phyloP scores from a whole-genome alignment of 2,329 filamentous ascomycete species.

The Anthostomella pinea region DNA sequence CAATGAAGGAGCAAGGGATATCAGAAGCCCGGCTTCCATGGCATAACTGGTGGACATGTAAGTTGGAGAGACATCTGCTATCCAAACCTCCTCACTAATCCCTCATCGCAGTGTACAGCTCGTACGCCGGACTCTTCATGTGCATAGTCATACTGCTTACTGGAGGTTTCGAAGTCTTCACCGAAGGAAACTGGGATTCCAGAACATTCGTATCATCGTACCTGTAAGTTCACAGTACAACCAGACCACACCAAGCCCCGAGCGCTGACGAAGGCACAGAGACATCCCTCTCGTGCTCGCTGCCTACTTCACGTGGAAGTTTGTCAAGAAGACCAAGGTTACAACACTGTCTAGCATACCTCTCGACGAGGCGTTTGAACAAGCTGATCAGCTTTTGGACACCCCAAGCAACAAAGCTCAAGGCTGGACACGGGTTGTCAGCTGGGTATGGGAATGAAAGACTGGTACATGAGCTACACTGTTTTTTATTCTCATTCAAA shows the following conservation, averaged over 20 bases:
- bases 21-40: constrained; percentile 52
- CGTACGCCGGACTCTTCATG: constrained; percentile 58
- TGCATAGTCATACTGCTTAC: constrained; percentile 66
- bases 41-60: constrained; percentile 62
- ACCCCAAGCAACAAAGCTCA: constrained; percentile 16
- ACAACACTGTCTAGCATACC: constrained; percentile 50
- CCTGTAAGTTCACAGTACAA: constrained; percentile 44
- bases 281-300: constrained; percentile 57
- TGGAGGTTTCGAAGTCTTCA: constrained; percentile 64
- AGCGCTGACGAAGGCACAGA: constrained; percentile 33
- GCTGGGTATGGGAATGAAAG: constrained; percentile 21
- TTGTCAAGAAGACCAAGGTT: constrained; percentile 59
- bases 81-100: neutral
- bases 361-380: constrained; percentile 49
- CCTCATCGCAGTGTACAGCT: constrained; percentile 51
- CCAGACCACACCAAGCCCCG: too few relatives aligned
- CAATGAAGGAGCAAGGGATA: constrained; percentile 55
- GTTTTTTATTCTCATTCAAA: neutral
- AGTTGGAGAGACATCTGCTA: constrained; percentile 23
- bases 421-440: constrained; percentile 6
- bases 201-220: constrained; percentile 60
- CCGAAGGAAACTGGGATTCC: constrained; percentile 55
- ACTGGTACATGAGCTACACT: constrained; percentile 33
- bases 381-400: constrained; percentile 37
- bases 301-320: constrained; percentile 63